Percentiles rank a stretch among this genome's conserved stretches.
Evolutionary conservation across 192 early-diverging fungal species (phyloP).

Genomic region (Coemansia sp.): DNA sequence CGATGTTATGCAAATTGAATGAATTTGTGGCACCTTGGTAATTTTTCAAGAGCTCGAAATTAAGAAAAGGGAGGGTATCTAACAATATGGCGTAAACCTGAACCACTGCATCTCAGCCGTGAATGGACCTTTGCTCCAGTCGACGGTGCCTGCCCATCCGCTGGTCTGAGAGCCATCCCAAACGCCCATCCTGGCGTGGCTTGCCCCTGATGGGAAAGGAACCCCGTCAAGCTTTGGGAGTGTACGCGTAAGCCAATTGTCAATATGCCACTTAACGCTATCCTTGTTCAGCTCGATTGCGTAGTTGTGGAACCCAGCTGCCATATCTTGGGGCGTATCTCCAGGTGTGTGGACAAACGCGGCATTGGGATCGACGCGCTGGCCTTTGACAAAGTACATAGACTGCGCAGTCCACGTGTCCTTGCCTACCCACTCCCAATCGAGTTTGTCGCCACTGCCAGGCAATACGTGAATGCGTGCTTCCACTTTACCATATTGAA

Average conservation of each 20-base stretch:
- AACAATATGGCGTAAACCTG: constrained; percentile 34
- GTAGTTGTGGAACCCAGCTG: constrained; percentile 53
- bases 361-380: constrained; percentile 29
- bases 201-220: constrained; percentile 14
- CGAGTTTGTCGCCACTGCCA: constrained; percentile 60
- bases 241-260: constrained; percentile 49
- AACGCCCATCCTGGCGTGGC: constrained; percentile 40
- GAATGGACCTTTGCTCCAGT: constrained; percentile 36
- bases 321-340: constrained; percentile 4
- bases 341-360: constrained; percentile 29
- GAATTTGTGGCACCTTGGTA: background rate
- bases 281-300: constrained; percentile 59
- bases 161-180: constrained; percentile 48
- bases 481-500: constrained; percentile 44
- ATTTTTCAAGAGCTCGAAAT: background rate
- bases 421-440: constrained; percentile 65
- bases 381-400: constrained; percentile 55
- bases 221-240: constrained; percentile 16
- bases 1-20: no score
- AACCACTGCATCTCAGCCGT: constrained; percentile 32
- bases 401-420: constrained; percentile 44
- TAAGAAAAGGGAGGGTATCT: background rate
- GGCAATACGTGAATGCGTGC: constrained; percentile 30
- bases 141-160: constrained; percentile 45
- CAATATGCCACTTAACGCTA: constrained; percentile 59